Conservation (phyloP, 139 green algal genomes). For the Klebsormidium nitens region DNA sequence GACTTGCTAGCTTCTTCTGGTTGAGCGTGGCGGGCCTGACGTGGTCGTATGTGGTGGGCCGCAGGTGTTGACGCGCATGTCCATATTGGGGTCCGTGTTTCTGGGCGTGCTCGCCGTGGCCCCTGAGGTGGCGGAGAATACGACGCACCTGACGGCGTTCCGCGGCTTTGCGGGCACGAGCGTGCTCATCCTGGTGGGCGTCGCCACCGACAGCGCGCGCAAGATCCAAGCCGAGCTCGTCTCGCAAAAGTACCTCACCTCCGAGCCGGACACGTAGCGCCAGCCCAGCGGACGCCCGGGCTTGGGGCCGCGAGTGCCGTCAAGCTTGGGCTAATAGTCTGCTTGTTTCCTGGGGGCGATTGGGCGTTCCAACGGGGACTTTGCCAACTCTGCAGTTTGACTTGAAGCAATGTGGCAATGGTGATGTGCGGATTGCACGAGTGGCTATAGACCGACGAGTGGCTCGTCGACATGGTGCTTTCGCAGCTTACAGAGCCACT, state of each 20-base stretch:
- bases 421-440: too few relatives aligned
- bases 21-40: neutral
- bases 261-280: slow-evolving; percentile 26
- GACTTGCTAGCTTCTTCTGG: neutral
- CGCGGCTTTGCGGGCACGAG: slow-evolving; percentile 93
- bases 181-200: slow-evolving; percentile 86
- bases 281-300: too few relatives aligned
- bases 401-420: too few relatives aligned
- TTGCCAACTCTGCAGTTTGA: too few relatives aligned
- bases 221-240: slow-evolving; percentile 59
- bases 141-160: slow-evolving; percentile 67
- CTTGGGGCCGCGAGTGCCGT: too few relatives aligned
- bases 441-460: too few relatives aligned
- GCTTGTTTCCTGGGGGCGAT: too few relatives aligned
- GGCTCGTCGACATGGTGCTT: too few relatives aligned
- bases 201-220: slow-evolving; percentile 91
- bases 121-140: slow-evolving; percentile 72
- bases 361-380: too few relatives aligned
- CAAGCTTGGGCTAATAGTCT: too few relatives aligned
- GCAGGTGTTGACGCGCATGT: slow-evolving; percentile 67
- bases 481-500: too few relatives aligned
- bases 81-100: slow-evolving; percentile 87
- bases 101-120: slow-evolving; percentile 79
- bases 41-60: too few relatives aligned
- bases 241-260: slow-evolving; percentile 41